These are phyloP conservation scores for Colletotrichum aenigma DNA, from an alignment of 2,329 filamentous ascomycete species.

Conservation along the genomic window DNA sequence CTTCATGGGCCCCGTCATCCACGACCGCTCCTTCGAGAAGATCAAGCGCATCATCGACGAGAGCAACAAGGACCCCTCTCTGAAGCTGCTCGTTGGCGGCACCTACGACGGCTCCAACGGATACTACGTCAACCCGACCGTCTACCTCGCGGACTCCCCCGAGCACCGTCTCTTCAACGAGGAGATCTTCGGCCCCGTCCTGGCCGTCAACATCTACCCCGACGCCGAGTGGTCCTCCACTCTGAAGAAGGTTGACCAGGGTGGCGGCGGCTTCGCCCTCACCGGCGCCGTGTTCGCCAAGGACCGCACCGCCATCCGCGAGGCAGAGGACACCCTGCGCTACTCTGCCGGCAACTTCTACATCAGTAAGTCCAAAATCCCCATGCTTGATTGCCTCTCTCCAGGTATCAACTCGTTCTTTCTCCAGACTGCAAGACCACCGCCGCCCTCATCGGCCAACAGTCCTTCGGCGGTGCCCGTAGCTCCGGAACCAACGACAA, in stretches of 20 bases:
- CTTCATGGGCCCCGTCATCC: slow-evolving; percentile 56
- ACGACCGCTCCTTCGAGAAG: slow-evolving; percentile 49
- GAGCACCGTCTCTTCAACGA: slow-evolving; percentile 50
- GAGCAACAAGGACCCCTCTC: slow-evolving; percentile 43
- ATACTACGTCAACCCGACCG: slow-evolving; percentile 50
- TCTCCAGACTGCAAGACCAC: slow-evolving; percentile 56
- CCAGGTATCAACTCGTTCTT: not conserved
- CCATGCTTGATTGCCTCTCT: not conserved
- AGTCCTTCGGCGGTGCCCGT: slow-evolving; percentile 58
- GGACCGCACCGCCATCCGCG: slow-evolving; percentile 49
- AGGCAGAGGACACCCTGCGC: slow-evolving; percentile 55
- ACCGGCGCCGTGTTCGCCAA: slow-evolving; percentile 56
- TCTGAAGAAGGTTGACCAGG: slow-evolving; percentile 41
- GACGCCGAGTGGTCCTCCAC: slow-evolving; percentile 42
- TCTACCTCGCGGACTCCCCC: slow-evolving; percentile 46
- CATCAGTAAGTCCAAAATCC: slow-evolving; percentile 38
- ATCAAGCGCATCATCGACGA: slow-evolving; percentile 48
- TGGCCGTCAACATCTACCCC: slow-evolving; percentile 45
- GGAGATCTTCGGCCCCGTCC: slow-evolving; percentile 51
- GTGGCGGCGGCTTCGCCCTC: slow-evolving; percentile 47
- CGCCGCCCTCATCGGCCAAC: slow-evolving; percentile 59
- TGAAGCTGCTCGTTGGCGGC: slow-evolving; percentile 50
- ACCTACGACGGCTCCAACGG: slow-evolving; percentile 49
- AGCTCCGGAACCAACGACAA: slow-evolving; percentile 62
- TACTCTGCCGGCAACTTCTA: slow-evolving; percentile 64